Base-by-base conservation (phyloP, 768 basidiomycete species). In the Leccinum uliginosum region DNA sequence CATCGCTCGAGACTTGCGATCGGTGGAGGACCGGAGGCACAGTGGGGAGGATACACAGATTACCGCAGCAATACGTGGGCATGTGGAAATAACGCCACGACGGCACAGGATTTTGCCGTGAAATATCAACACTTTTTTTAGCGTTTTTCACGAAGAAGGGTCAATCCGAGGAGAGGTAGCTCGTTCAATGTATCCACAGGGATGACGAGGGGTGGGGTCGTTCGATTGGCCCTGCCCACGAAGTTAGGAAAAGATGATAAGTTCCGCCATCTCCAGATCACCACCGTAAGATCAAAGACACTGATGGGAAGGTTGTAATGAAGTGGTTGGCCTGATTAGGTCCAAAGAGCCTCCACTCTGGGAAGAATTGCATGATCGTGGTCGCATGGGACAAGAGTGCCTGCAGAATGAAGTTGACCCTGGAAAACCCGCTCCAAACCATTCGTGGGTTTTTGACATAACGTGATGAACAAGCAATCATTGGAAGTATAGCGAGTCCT, bases 391-490 rank as follows among this genome's bases (percentile, higher is more conserved):
- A 40, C 29, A 34, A 30, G 34, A 6, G 2, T 7, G 21, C 27
- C 17, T 15, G 4, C 34, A 30, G 15, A 26, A 26, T 26, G n/a
- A n/a, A n/a, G 8, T 43, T 21, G 35, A 24, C 11, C 19, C 6
- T 9, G 10, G 9, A n/a, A 30, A 15, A 21, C 21, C 14, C 23
- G 6, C 40, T 51, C 50, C 34, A 62, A 60, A 62, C 59, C 38
- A 29, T 47, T 57, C 60, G 60, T 50, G 54, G 50, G 45, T 32
- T 10, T 1, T 40, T n/a, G 30, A 35, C 24, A 27, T 34, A 12
- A 15, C 12, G 34, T 19, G 26, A 19, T 11, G 35, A 40, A 45
- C 8, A 24, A 51, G 7, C 7, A 35, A 17, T 17, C 11, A 30
- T 30, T 30, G 34, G n/a, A 34, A 10, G 43, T 19, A 11, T 17